Conservation (phyloP, 1,284 basidiomycete species). For the Sparassis latifolia region DNA sequence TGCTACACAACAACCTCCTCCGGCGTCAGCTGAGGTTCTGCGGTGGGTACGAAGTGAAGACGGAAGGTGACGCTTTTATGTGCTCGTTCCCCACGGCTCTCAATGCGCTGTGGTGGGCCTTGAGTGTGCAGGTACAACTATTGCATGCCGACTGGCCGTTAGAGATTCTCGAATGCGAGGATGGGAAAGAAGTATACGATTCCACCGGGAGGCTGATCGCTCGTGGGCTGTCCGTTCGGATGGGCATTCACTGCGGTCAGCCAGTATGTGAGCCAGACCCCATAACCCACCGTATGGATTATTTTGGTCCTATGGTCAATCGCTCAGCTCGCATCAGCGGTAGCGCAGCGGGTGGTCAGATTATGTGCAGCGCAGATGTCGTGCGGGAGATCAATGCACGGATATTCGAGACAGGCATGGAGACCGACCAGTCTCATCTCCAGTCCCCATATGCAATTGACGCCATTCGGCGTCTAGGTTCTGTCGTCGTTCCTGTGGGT, state of each 20-base stretch:
- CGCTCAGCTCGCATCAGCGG: constrained; percentile 84
- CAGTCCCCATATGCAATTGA: constrained; percentile 59
- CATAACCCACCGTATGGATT: constrained; percentile 96
- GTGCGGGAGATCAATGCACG: constrained; percentile 75
- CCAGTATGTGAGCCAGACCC: constrained; percentile 94
- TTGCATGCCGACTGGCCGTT: constrained; percentile 89
- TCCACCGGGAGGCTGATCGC: constrained; percentile 67
- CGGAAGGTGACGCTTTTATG: constrained; percentile 99
- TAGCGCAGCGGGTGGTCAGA: constrained; percentile 88
- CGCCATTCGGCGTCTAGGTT: constrained; percentile 69
- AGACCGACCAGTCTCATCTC: constrained; percentile 49
- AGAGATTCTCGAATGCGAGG: constrained; percentile 90
- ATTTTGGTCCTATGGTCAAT: constrained; percentile 93
- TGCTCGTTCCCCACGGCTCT: constrained; percentile 91
- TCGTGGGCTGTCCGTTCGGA: constrained; percentile 89
- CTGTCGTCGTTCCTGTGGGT: constrained; percentile 75
- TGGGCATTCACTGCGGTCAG: constrained; percentile 94
- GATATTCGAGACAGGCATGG: constrained; percentile 46
- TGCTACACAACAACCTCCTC: constrained; percentile 85
- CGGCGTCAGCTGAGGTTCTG: constrained; percentile 85
- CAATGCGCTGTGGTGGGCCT: constrained; percentile 87
- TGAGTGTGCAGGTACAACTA: constrained; percentile 84
- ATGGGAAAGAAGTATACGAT: constrained; percentile 82
- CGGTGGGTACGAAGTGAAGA: constrained; percentile 98
- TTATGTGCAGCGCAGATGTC: constrained; percentile 90